Base-by-base conservation (phyloP, 148 eudicot genomes). In the Rhododendron kiyosumense region DNA sequence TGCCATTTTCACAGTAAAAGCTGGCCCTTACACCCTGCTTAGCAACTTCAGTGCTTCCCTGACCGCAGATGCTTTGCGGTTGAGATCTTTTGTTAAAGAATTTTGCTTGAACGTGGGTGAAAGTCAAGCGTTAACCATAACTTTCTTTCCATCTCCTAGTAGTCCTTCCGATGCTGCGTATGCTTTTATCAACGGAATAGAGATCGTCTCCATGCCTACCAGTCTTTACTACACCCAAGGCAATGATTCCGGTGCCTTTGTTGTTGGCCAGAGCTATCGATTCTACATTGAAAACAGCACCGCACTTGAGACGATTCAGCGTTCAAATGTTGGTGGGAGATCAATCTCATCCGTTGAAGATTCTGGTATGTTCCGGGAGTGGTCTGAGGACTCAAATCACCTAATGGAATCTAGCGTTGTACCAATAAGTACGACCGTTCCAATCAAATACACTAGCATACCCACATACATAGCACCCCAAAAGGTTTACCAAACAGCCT, bases 111-210 rank as follows among this genome's bases (percentile, higher is more conserved):
- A 28, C 41, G 43, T 71, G 22, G 84, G 49, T 34, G 79, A 81
- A 24, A 48, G 81, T 43, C n/a, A 34, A 73, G n/a, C 86, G 12
- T 41, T 90, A 38, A 84, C 49, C 14, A 18, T 88, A 41, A 78
- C 81, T 24, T 87, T 88, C 65, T 79, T 85, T n/a, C 89, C 93
- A 2, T 84, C 87, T 10, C 28, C 38, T 1, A 34, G n/a, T 63
- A 51, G 28, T 36, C 2, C 81, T 45, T 51, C 43, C 2, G 67
- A 84, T 12, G 43, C 61, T 52, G 36, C 76, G 0, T 87, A 87
- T 83, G 92, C 92, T 24, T 91, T 91, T 57, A 81, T 91, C 18
- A 91, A 91, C 30, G 92, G 89, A 5, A 93, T 93, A 13, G 95
- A 93, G 46, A 85, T 93, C 14, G 32, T 89, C 69, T 89, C 93